phyloP scores from a whole-genome alignment of 192 early-diverging fungal species.

The Backusella psychrophila region DNA sequence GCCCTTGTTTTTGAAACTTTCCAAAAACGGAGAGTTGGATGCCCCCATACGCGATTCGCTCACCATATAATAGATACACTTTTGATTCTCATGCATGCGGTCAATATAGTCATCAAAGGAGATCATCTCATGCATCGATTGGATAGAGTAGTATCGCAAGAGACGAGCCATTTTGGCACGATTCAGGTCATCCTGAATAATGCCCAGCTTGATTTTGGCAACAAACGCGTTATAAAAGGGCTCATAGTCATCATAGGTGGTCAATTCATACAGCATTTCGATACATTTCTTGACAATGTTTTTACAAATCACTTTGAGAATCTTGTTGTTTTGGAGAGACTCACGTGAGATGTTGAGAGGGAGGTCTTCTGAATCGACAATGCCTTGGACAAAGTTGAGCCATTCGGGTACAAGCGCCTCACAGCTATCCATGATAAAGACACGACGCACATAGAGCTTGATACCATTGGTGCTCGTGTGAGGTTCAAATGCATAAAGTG shows the following conservation, averaged over 20 bases:
- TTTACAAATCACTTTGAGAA: conserved; percentile 99
- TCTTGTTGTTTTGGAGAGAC: conserved; percentile 99
- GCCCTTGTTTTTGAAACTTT: conserved; percentile 98
- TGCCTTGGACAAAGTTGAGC: conserved; percentile 98
- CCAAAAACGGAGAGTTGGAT: conserved; percentile 96
- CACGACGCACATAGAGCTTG: conserved; percentile 98
- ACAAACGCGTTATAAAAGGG: conserved; percentile 99
- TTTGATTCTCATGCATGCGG: conserved; percentile 99
- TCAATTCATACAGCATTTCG: conserved; percentile 95
- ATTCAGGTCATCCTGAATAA: conserved; percentile 98
- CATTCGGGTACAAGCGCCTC: conserved; percentile 99
- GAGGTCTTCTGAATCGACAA: conserved; percentile 99
- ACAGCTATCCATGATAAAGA: conserved; percentile 99
- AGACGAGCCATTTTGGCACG: conserved; percentile 94
- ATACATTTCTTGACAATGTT: conserved; percentile 98
- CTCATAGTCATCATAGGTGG: conserved; percentile 95
- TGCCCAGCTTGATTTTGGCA: conserved; percentile 99
- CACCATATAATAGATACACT: conserved; percentile 99
- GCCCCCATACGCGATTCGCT: conserved; percentile 90
- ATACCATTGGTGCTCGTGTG: conserved; percentile 99
- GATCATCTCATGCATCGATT: conserved; percentile 94
- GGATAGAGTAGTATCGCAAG: conserved; percentile 97
- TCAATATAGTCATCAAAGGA: conserved; percentile 99
- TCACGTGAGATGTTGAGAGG: conserved; percentile 99
- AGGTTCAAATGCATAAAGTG: conserved; percentile 95